These are phyloP conservation scores for Actinidia arguta DNA, from an alignment of 179 eudicot genomes.

Conservation along the genomic window DNA sequence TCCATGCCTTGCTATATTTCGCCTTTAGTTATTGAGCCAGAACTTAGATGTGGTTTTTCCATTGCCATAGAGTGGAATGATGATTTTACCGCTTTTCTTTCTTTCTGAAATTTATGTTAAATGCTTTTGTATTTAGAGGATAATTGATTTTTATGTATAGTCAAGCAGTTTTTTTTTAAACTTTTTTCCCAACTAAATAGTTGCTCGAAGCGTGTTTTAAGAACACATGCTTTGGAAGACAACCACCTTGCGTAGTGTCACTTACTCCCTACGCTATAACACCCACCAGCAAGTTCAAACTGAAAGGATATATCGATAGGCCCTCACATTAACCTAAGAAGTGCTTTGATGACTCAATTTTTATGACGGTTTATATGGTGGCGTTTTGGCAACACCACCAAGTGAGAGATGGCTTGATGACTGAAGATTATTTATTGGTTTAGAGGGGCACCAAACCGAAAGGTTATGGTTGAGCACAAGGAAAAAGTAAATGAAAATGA, in stretches of 20 bases:
- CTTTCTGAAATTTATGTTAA: background rate
- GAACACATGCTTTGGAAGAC: too few species aligned
- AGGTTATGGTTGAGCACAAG: background rate
- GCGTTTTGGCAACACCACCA: background rate
- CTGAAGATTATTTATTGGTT: background rate
- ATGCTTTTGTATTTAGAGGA: constrained; percentile 3
- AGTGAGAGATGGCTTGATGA: background rate
- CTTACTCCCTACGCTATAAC: constrained; percentile 82
- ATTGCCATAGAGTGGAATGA: background rate
- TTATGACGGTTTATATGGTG: background rate
- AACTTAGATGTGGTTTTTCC: background rate
- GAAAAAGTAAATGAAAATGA: background rate
- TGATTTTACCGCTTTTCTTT: background rate
- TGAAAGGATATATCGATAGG: constrained; percentile 27
- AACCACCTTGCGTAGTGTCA: constrained; percentile 87
- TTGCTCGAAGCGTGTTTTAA: too few species aligned
- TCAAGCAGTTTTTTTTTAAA: too few species aligned
- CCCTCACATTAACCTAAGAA: background rate
- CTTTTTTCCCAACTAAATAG: too few species aligned
- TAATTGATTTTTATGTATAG: too few species aligned
- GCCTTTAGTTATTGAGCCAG: background rate
- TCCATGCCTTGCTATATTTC: background rate
- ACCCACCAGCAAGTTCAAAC: constrained; percentile 96
- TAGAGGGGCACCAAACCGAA: too few species aligned
- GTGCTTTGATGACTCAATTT: too few species aligned